These are phyloP conservation scores for Capronia coronata DNA, from an alignment of 2,329 filamentous ascomycete genomes.

Conservation along the genomic window DNA sequence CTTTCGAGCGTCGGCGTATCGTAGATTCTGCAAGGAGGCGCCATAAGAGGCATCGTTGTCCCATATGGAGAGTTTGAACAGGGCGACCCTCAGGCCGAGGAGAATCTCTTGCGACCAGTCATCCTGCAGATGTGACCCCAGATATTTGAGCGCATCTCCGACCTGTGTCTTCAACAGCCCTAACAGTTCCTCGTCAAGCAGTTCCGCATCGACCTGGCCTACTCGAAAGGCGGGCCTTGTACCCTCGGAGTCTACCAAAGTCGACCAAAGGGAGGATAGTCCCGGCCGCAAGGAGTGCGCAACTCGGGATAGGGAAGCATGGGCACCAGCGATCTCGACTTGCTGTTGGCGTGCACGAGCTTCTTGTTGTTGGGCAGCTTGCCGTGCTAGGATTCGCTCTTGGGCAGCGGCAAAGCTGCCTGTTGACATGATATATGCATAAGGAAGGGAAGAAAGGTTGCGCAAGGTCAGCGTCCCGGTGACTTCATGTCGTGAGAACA, in stretches of 20 bases:
- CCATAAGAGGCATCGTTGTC: conserved; percentile 94
- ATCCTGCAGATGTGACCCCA: conserved; percentile 68
- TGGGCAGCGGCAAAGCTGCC: conserved; percentile 82
- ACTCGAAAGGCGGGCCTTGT: conserved; percentile 84
- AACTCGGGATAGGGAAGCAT: conserved; percentile 51
- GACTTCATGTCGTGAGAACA: background rate
- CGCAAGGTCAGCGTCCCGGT: background rate
- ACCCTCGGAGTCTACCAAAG: conserved; percentile 65
- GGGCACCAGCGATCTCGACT: conserved; percentile 45
- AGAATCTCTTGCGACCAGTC: conserved; percentile 84
- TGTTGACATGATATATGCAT: conserved; percentile 44
- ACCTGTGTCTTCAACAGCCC: conserved; percentile 80
- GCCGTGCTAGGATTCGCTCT: conserved; percentile 74
- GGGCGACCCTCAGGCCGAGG: conserved; percentile 64
- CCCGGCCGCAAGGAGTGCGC: conserved; percentile 54
- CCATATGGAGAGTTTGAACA: conserved; percentile 97
- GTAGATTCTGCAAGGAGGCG: conserved; percentile 82
- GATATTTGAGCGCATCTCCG: conserved; percentile 79
- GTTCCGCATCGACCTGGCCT: conserved; percentile 89
- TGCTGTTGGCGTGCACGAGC: conserved; percentile 37
- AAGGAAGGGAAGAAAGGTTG: background rate
- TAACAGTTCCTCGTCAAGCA: conserved; percentile 88
- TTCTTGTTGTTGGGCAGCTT: conserved; percentile 65
- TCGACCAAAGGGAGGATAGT: conserved; percentile 57
- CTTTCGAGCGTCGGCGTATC: conserved; percentile 75